A percentile compares a stretch with the other conserved stretches of the same genome.
phyloP scores from a whole-genome alignment of 1,139 yeast genomes.

The Hanseniaspora uvarum region DNA sequence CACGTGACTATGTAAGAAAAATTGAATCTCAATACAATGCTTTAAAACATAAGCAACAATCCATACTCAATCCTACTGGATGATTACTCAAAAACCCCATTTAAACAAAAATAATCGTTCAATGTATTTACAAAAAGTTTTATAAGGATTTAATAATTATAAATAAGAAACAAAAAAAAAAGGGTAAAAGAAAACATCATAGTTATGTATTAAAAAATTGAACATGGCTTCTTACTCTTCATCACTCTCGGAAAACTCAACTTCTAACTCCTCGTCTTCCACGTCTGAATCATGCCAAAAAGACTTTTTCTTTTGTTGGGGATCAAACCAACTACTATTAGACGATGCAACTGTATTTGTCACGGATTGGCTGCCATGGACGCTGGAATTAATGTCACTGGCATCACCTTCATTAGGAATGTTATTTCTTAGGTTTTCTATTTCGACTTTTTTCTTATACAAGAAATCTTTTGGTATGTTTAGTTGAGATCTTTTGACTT shows the following conservation, averaged over 20 bases:
- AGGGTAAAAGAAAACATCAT: background rate
- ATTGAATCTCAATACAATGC: too few relatives aligned
- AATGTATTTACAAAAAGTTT: too few relatives aligned
- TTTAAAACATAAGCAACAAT: too few relatives aligned
- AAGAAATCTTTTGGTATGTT: conserved; percentile 83
- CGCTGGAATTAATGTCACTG: background rate
- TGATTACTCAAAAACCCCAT: too few relatives aligned
- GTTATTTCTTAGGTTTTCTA: background rate
- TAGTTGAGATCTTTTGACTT: conserved; percentile 71
- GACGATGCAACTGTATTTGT: background rate
- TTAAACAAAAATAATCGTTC: too few relatives aligned
- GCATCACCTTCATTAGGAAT: background rate
- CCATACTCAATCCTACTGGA: too few relatives aligned
- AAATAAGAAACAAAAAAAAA: background rate
- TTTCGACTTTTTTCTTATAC: conserved; percentile 41
- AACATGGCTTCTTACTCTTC: conserved; percentile 1
- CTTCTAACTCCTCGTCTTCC: conserved; percentile 15
- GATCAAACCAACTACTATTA: conserved; percentile 4
- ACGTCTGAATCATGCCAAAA: conserved; percentile 17
- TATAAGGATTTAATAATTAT: too few relatives aligned
- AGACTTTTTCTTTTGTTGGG: conserved; percentile 6
- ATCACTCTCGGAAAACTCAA: conserved; percentile 16
- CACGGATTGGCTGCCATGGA: background rate
- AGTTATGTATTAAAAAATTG: background rate
- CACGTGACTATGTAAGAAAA: too few relatives aligned